Evolutionary conservation across 2,329 filamentous ascomycete species (phyloP).

Genomic region (Claviceps pazoutovae): DNA sequence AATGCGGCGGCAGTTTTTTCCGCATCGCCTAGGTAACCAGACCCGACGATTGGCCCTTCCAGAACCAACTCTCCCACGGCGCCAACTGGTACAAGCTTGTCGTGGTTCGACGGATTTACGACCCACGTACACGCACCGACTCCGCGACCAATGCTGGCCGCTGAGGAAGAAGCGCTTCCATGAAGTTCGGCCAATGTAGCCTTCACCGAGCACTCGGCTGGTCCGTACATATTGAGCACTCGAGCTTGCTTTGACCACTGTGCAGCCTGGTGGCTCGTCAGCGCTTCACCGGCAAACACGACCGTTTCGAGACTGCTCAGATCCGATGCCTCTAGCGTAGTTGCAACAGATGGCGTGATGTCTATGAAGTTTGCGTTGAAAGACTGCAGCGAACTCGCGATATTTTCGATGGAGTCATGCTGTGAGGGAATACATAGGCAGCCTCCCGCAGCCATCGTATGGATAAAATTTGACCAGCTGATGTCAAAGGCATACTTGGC

Average conservation of each 20-base stretch:
- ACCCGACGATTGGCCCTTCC: conserved; percentile 13
- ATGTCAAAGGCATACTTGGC: conserved; percentile 37
- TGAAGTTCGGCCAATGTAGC: conserved; percentile 1
- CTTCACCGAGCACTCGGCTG: conserved; percentile 6
- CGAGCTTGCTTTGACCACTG: conserved; percentile 10
- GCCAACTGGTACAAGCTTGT: conserved; percentile 11
- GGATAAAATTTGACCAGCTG: conserved; percentile 35
- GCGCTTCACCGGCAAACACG: conserved; percentile 2
- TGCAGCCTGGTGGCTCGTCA: not conserved
- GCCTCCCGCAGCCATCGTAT: conserved; percentile 31
- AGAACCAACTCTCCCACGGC: conserved; percentile 15
- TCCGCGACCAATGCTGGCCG: conserved; percentile 5
- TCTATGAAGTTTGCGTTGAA: conserved; percentile 2
- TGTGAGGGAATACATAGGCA: conserved; percentile 34
- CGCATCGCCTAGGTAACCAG: conserved; percentile 12
- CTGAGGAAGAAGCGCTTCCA: not conserved
- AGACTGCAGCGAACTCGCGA: not conserved
- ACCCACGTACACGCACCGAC: conserved; percentile 11
- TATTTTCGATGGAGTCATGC: not conserved
- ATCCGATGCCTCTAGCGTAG: not conserved
- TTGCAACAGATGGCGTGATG: conserved; percentile 4
- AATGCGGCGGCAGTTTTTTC: conserved; percentile 8
- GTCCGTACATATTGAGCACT: conserved; percentile 8
- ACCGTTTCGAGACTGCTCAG: not conserved
- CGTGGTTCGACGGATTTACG: conserved; percentile 10